Evolutionary conservation across 192 early-diverging fungal species (phyloP).

Genomic region (Coemansia sp.): DNA sequence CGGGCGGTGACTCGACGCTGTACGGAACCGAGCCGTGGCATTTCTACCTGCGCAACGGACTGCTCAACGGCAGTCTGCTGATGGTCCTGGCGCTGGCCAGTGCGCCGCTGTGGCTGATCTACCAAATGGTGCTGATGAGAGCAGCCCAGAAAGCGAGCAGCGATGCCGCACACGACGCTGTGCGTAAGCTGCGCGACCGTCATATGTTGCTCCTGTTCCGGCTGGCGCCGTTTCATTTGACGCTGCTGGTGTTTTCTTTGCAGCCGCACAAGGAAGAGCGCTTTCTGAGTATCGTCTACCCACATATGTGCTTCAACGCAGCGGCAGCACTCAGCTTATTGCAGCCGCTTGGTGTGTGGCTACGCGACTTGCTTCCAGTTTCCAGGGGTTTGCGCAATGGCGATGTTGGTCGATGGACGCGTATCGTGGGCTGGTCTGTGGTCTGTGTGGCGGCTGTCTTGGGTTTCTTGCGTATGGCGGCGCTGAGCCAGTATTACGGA

Average conservation of each 20-base stretch:
- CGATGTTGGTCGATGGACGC: slow-evolving; percentile 1
- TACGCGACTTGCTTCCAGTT: neutral
- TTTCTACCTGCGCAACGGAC: slow-evolving; percentile 88
- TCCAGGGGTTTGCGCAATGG: neutral
- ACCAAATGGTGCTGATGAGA: neutral
- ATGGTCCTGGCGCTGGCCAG: slow-evolving; percentile 71
- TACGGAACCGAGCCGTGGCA: slow-evolving; percentile 92
- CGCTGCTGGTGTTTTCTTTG: slow-evolving; percentile 72
- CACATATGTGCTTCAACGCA: slow-evolving; percentile 78
- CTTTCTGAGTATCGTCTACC: slow-evolving; percentile 91
- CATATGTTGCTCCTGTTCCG: slow-evolving; percentile 56
- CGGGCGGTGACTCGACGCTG: slow-evolving; percentile 65
- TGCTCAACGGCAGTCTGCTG: slow-evolving; percentile 87
- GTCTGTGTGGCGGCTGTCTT: slow-evolving; percentile 54
- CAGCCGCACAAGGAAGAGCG: slow-evolving; percentile 99
- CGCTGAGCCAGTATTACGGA: slow-evolving; percentile 69
- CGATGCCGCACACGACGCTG: neutral
- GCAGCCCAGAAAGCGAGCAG: neutral
- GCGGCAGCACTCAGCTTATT: slow-evolving; percentile 63
- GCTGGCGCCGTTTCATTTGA: slow-evolving; percentile 70
- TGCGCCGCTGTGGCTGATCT: slow-evolving; percentile 55
- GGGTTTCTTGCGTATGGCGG: slow-evolving; percentile 69
- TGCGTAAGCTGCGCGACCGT: neutral
- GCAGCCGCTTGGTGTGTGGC: slow-evolving; percentile 46
- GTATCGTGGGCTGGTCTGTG: slow-evolving; percentile 37